A percentile compares a stretch with the other conserved stretches of the same genome.
These are phyloP conservation scores for Seiridium cupressi DNA, from an alignment of 2,329 filamentous ascomycete genomes.

Conservation along the genomic window DNA sequence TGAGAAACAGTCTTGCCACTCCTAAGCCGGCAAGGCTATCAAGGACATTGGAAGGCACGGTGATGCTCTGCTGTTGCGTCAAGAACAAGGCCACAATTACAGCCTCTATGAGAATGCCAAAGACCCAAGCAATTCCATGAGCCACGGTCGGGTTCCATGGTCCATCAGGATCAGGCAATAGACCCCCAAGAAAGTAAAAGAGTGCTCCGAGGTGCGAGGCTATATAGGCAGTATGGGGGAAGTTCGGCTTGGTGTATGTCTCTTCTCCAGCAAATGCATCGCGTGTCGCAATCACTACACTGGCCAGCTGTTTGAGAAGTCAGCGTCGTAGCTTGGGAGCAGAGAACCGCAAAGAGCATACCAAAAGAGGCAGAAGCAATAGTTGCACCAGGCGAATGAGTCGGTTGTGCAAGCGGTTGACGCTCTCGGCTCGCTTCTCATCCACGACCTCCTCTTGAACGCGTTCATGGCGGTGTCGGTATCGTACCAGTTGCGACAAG, in stretches of 20 bases:
- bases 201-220: conserved; percentile 38
- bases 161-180: conserved; percentile 42
- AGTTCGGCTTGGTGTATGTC: conserved; percentile 17
- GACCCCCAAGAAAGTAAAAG: conserved; percentile 38
- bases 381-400: conserved; percentile 35
- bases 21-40: conserved; percentile 28
- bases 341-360: conserved; percentile 3
- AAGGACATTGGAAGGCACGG: conserved; percentile 25
- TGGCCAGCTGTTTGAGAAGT: conserved; percentile 22
- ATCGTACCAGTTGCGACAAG: conserved; percentile 33
- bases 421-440: conserved; percentile 25
- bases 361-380: conserved; percentile 27
- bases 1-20: conserved; percentile 27
- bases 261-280: conserved; percentile 27
- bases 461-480: conserved; percentile 28
- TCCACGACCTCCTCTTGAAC: conserved; percentile 20
- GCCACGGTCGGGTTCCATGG: conserved; percentile 38
- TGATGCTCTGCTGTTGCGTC: conserved; percentile 25
- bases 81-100: conserved; percentile 34
- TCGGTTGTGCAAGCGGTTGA: conserved; percentile 27
- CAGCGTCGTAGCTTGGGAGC: background rate
- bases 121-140: conserved; percentile 36
- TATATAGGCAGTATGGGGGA: conserved; percentile 39
- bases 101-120: conserved; percentile 31
- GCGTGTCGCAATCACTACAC: conserved; percentile 28